Base-by-base conservation (phyloP, 371 early-diverging fungal species). In the Zychaea mexicana region DNA sequence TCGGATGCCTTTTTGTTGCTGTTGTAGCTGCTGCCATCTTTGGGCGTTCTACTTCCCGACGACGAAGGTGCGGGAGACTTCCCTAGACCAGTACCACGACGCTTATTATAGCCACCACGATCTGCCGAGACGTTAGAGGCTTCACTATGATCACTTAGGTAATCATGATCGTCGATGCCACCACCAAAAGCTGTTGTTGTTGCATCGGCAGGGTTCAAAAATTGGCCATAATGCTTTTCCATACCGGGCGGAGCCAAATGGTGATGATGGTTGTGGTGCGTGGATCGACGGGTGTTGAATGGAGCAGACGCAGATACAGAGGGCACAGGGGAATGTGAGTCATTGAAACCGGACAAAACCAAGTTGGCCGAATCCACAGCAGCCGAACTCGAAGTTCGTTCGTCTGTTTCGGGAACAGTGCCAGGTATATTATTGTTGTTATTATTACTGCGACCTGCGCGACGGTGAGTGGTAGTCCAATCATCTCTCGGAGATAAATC, bases 1-100 rank as follows among this genome's bases (percentile, higher is more conserved):
- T 91, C 92, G 8, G 86, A 82, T 52, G 85, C 85, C 67, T 88
- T 90, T 78, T 90, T 90, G 36, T 88, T 91, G 67, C 53, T 28
- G 46, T 72, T 76, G 10, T n/a, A n/a, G n/a, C 68, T 71, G 57
- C 60, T 65, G 24, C 52, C 47, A 36, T 42, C 49, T 49, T 78
- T 72, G 55, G 76, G 65, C 5, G 52, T 46, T 52, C 72, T 72
- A 47, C 73, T 59, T 46, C 60, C 76, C 6, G 79, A 75, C 27
- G 77, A 72, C 8, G 32, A 19, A 15, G 42, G 42, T 12, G 60
- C 30, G 3, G 52, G 52, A 5, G 55, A 42, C 22, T 54, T 62
- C 45, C 42, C 56, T 28, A 26, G n/a, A 28, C n/a, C n/a, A 4
- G 26, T 19, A 19, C 52, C 56, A 47, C 64, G 64, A 30, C 68